Base-by-base conservation (phyloP, 1,139 yeast genomes). In the Komagataea norvegica region DNA sequence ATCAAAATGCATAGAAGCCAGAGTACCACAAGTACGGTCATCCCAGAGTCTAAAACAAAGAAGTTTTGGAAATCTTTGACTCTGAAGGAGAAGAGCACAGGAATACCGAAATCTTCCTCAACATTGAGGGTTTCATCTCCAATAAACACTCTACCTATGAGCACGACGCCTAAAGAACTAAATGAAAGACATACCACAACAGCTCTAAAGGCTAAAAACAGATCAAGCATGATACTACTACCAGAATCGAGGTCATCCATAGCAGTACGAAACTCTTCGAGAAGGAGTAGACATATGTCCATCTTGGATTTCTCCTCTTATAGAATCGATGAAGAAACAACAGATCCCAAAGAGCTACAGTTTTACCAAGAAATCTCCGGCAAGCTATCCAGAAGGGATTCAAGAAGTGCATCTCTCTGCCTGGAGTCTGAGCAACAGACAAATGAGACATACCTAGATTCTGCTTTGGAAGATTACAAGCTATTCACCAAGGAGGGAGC, bases 391-490 rank as follows among this genome's bases (percentile, higher is more conserved):
- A 7, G 21, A 31, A 6, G 13, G 29, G 14, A 8, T 7, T 8
- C 25, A 23, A 19, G 15, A 26, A 17, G 13, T 31, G n/a, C n/a
- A n/a, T n/a, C n/a, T n/a, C n/a, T n/a, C n/a, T n/a, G n/a, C n/a
- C n/a, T n/a, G n/a, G n/a, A n/a, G n/a, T n/a, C n/a, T n/a, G n/a
- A n/a, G n/a, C n/a, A n/a, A n/a, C n/a, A n/a, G n/a, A n/a, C 19
- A 18, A 19, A 11, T 16, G 23, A 9, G 27, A 27, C 8, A 28
- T 28, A 31, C 27, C 33, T 51, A n/a, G 33, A 46, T 8, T 39
- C 48, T 5, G 48, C 47, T 2, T 31, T 52, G 14, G 51, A 43
- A 27, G 54, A 50, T 27, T 52, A 52, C 28, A 43, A 45, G 34
- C 34, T 50, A 3, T 48, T 47, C 31, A 49, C 48, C 3, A 21